Evolutionary conservation across 2,329 filamentous ascomycete species (phyloP), one percentile per base, ranked within the genome.

Genomic region (Thelonectria olida): DNA sequence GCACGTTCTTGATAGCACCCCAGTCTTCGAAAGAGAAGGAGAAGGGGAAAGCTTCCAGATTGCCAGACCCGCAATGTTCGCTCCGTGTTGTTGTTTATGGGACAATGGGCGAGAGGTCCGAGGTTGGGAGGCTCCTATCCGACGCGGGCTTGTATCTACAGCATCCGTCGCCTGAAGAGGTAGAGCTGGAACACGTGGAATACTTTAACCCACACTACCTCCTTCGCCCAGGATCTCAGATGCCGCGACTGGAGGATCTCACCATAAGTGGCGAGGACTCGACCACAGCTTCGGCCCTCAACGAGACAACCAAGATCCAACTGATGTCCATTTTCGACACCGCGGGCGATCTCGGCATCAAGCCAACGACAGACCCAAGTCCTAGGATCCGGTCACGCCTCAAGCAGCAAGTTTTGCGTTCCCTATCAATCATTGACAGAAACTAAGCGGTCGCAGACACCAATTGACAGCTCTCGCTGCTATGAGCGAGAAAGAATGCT

Each of bases 191-290:
- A 2, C 8, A 13, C 5, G 19, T 54, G 6, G 19, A 27, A 31
- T 63, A 63, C n/a, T 41, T 42, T 12, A 63, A 60, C 19, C 61
- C 61, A 5, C 61, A 63, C 27, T 36, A 42, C 34, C 48, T 63
- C 2, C 15, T 63, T 15, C 51, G 56, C 2, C 61, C 61, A 17
- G 56, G 61, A 4, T 38, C 56, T 4, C 13, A 53, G 17, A 63
- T 63, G 61, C 61, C 61, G 4, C 28, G 9, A 17, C 22, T 63
- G 5, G 61, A 57, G 15, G 51, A 51, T 3, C 38, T 60, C 13
- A 34, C 12, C 12, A 10, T 34, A n/a, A n/a, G n/a, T n/a, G n/a
- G n/a, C n/a, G n/a, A n/a, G n/a, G n/a, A n/a, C n/a, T n/a, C n/a
- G n/a, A n/a, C n/a, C n/a, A n/a, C n/a, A n/a, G n/a, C n/a, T n/a